These are phyloP conservation scores for Phytophthora sojae DNA, from an alignment of 352 stramenopile species.

Conservation along the genomic window DNA sequence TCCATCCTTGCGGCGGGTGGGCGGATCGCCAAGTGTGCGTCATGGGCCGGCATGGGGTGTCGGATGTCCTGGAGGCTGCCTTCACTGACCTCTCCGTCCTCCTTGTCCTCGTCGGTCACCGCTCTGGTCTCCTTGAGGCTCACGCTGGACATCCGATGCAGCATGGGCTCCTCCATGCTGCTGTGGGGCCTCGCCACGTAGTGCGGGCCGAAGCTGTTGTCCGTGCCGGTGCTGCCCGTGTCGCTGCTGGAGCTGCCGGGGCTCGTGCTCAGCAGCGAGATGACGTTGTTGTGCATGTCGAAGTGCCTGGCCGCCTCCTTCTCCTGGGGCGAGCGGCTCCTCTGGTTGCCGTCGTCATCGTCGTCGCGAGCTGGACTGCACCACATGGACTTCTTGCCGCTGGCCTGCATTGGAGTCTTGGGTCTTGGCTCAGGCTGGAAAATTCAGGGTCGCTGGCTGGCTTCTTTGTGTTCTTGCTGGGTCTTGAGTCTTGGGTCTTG, in stretches of 20 bases:
- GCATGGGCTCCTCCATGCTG: conserved; percentile 33
- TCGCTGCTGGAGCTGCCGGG: conserved; percentile 39
- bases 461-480: conserved; percentile 25
- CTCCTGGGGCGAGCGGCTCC: conserved; percentile 17
- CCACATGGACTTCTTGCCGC: conserved; percentile 35
- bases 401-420: conserved; percentile 15
- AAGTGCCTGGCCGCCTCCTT: conserved; percentile 31
- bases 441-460: conserved; percentile 7
- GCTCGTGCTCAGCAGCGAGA: conserved; percentile 41
- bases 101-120: conserved; percentile 7
- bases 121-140: conserved; percentile 41
- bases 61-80: background rate
- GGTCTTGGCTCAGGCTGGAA: conserved; percentile 1
- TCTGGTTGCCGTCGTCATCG: background rate
- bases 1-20: conserved; percentile 18
- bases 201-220: conserved; percentile 28
- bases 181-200: conserved; percentile 10
- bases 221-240: conserved; percentile 42
- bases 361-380: conserved; percentile 22
- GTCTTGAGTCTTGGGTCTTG: conserved; percentile 14
- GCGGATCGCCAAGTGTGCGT: conserved; percentile 23
- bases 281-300: conserved; percentile 37
- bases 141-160: conserved; percentile 59
- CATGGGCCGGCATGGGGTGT: conserved; percentile 17
- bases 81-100: conserved; percentile 28